Conservation (phyloP, 2,329 filamentous ascomycete genomes). For the Ophiocordyceps unilateralis region DNA sequence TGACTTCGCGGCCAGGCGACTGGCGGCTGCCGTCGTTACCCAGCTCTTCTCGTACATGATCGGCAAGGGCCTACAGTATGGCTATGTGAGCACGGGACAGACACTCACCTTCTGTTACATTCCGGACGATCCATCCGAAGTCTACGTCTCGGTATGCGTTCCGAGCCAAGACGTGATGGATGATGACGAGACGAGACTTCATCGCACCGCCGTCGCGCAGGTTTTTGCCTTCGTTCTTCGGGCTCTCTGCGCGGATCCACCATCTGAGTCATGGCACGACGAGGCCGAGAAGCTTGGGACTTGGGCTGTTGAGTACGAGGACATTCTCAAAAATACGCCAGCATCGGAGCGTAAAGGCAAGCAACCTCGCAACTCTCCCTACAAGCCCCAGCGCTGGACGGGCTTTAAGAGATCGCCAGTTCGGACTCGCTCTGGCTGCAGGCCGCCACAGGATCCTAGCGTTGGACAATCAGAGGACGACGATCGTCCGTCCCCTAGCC, state of each 20-base stretch:
- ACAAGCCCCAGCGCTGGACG: constrained; percentile 12
- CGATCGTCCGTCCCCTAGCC: constrained; percentile 1
- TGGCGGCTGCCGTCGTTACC: constrained; percentile 3
- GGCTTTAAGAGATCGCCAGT: constrained; percentile 14
- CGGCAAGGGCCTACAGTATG: too few species aligned
- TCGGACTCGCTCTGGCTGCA: constrained; percentile 4
- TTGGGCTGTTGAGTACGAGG: constrained; percentile 17
- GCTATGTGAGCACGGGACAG: too few species aligned
- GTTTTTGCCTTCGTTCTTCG: too few species aligned
- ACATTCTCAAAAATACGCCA: constrained; percentile 11
- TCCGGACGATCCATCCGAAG: too few species aligned
- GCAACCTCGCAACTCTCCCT: constrained; percentile 5
- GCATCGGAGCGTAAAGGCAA: constrained; percentile 8
- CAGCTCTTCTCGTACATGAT: too few species aligned
- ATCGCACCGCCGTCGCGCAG: too few species aligned
- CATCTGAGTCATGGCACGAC: too few species aligned
- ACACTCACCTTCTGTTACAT: too few species aligned
- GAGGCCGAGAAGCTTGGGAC: constrained; percentile 6
- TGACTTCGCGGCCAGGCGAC: constrained; percentile 10
- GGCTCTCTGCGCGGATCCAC: too few species aligned
- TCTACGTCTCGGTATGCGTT: too few species aligned
- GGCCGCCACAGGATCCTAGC: background rate
- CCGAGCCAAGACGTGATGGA: too few species aligned
- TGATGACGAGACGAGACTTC: too few species aligned
- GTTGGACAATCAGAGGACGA: background rate